phyloP scores from a whole-genome alignment of 345 rosid species.

The Noccaea bulbosa region DNA sequence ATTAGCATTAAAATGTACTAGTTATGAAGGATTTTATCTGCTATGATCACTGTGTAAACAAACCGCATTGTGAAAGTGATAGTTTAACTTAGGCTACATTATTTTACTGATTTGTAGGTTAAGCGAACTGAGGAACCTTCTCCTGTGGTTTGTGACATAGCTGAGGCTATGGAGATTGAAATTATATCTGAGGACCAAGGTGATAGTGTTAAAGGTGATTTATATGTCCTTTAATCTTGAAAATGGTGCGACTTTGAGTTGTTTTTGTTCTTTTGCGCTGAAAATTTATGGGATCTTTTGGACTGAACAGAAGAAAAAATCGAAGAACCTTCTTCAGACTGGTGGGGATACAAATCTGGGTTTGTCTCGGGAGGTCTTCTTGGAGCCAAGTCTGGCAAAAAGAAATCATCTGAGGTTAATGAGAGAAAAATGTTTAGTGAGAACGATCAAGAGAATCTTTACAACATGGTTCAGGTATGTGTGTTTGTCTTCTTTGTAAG shows the following conservation, averaged over 20 bases:
- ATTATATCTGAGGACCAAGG: conserved; percentile 51
- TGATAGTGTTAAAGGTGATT: conserved; percentile 52
- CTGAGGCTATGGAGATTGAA: conserved; percentile 46
- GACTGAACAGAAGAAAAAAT: conserved; percentile 50
- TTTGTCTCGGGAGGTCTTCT: conserved; percentile 94
- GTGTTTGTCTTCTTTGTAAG: conserved; percentile 1
- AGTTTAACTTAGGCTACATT: conserved; percentile 6
- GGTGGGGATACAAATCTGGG: conserved; percentile 92
- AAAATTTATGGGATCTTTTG: conserved; percentile 9
- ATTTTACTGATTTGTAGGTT: conserved; percentile 50
- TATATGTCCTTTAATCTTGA: not conserved
- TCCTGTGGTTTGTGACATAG: conserved; percentile 41
- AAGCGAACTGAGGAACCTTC: conserved; percentile 64
- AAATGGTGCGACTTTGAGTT: not conserved
- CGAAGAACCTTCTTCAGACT: conserved; percentile 61
- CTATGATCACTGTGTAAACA: too few relatives aligned
- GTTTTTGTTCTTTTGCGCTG: not conserved
- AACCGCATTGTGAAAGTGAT: not conserved
- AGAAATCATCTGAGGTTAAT: conserved; percentile 46
- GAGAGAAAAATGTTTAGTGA: conserved; percentile 74
- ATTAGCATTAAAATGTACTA: not conserved
- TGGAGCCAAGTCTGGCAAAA: conserved; percentile 65
- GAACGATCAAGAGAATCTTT: conserved; percentile 97
- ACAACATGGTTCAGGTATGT: conserved; percentile 87
- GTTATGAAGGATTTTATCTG: not conserved